These are phyloP conservation scores for Hypoxylon sp. DNA, from an alignment of 2,329 filamentous ascomycete genomes.

Conservation along the genomic window DNA sequence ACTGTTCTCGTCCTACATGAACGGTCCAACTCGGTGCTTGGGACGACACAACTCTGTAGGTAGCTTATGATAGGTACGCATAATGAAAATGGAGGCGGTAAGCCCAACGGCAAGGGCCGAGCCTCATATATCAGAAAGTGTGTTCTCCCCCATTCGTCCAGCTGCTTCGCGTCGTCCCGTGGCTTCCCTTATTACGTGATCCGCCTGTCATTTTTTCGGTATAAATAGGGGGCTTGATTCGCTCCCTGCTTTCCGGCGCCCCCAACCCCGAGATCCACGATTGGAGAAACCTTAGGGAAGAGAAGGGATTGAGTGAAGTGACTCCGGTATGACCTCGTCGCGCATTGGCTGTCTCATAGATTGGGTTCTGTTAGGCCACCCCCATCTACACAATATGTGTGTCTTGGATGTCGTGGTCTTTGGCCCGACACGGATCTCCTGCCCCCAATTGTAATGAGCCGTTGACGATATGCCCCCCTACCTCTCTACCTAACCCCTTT, in stretches of 20 bases:
- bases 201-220: conserved; percentile 33
- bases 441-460: not conserved
- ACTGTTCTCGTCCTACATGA: conserved; percentile 6
- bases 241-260: conserved; percentile 6
- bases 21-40: not conserved
- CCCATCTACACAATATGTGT: not conserved
- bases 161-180: conserved; percentile 1
- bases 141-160: conserved; percentile 20
- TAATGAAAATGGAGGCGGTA: conserved; percentile 2
- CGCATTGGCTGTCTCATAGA: conserved; percentile 22
- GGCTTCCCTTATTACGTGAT: conserved; percentile 32
- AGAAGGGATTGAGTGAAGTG: not conserved
- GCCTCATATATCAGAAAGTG: conserved; percentile 16
- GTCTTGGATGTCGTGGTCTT: conserved; percentile 3
- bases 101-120: conserved; percentile 25
- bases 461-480: not conserved
- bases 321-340: conserved; percentile 11
- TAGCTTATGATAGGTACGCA: conserved; percentile 19
- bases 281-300: not conserved
- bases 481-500: not conserved
- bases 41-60: conserved; percentile 9
- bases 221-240: conserved; percentile 34
- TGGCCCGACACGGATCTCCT: not conserved
- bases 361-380: conserved; percentile 18
- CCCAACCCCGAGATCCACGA: not conserved